Conservation (phyloP, 2,329 filamentous ascomycete species). For the Ceratocystis papillata region DNA sequence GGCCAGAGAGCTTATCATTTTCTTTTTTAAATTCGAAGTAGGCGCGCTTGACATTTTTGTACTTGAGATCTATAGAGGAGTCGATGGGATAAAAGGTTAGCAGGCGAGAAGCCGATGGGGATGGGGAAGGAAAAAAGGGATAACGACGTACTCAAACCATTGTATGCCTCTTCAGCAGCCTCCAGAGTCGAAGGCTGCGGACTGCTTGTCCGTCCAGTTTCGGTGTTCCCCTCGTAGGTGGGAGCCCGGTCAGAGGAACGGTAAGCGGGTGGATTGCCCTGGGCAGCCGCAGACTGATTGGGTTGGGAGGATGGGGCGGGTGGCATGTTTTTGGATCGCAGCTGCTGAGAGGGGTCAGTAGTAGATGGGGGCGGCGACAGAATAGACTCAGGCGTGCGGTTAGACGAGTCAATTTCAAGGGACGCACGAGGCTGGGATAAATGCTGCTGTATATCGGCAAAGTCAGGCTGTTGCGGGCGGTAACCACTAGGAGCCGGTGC, state of each 20-base stretch:
- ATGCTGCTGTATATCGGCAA: constrained; percentile 19
- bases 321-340: constrained; percentile 16
- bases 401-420: constrained; percentile 24
- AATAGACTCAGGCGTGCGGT: constrained; percentile 29
- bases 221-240: constrained; percentile 38
- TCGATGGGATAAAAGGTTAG: constrained; percentile 1
- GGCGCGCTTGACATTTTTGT: constrained; percentile 94
- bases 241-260: constrained; percentile 16
- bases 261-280: constrained; percentile 17
- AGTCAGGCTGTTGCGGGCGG: constrained; percentile 30
- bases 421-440: constrained; percentile 26
- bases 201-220: constrained; percentile 43
- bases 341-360: not conserved
- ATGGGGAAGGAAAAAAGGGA: constrained; percentile 14
- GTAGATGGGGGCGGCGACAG: not conserved
- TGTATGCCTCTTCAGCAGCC: constrained; percentile 45
- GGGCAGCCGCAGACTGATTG: constrained; percentile 3
- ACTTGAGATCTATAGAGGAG: constrained; percentile 62
- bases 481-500: constrained; percentile 24
- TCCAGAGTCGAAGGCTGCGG: constrained; percentile 42
- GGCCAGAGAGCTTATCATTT: constrained; percentile 65
- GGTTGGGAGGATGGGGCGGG: constrained; percentile 16
- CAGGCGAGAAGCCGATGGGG: constrained; percentile 24
- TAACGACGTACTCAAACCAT: constrained; percentile 43
- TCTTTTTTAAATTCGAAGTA: constrained; percentile 94